Conservation (phyloP, 2,329 filamentous ascomycete genomes). For the Xylariales sp. region DNA sequence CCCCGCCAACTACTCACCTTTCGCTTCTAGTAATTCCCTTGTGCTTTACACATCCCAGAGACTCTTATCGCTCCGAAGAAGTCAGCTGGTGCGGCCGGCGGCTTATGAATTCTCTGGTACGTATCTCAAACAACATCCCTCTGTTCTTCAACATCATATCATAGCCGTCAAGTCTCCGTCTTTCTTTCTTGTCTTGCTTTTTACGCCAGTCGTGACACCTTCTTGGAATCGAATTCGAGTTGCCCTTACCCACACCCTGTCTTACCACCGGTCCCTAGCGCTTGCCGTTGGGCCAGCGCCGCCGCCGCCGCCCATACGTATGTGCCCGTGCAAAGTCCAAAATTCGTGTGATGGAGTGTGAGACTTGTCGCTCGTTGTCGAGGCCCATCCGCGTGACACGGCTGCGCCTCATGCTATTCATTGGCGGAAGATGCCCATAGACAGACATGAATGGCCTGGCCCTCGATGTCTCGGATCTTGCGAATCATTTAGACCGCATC, state of each 20-base stretch:
- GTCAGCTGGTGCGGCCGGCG: background rate
- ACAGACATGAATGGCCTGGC: background rate
- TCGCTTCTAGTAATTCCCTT: background rate
- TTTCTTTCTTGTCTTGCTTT: background rate
- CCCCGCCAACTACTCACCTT: background rate
- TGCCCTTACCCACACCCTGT: background rate
- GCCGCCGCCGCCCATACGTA: background rate
- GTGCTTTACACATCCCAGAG: constrained; percentile 5
- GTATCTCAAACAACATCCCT: constrained; percentile 1
- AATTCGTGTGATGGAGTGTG: constrained; percentile 5
- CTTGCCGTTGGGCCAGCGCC: constrained; percentile 3
- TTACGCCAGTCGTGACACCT: constrained; percentile 2
- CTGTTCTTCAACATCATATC: background rate
- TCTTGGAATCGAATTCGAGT: background rate
- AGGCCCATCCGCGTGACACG: constrained; percentile 7
- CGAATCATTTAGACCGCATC: constrained; percentile 3
- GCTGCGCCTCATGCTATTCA: background rate
- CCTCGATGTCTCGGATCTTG: background rate
- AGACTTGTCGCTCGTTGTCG: constrained; percentile 5
- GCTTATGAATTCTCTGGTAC: constrained; percentile 3
- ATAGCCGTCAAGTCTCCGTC: background rate
- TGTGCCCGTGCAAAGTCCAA: constrained; percentile 6
- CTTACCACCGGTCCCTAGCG: constrained; percentile 1
- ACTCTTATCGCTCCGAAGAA: constrained; percentile 1
- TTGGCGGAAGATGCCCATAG: background rate